Evolutionary conservation across 129 eudicot species (phyloP), one percentile per base, ranked within the genome.

Genomic region (Saussurea involucrata): DNA sequence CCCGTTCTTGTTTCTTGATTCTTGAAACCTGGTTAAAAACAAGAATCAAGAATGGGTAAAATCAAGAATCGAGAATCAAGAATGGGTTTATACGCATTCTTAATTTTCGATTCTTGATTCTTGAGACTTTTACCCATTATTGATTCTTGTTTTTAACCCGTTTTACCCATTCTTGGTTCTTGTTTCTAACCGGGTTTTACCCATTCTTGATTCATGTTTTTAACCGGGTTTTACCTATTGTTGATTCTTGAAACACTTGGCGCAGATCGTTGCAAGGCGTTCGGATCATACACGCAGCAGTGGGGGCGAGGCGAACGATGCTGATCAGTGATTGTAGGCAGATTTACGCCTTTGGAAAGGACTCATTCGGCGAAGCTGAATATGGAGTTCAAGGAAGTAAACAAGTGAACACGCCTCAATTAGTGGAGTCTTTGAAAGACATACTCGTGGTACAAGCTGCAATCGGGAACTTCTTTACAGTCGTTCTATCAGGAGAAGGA

Each of bases 231-330:
- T 46, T 4, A 0, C 20, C 58, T 7, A 15, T 12, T 49, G 21
- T 46, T 46, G 20, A 46, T 49, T 49, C 58, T 49, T 17, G 8
- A 49, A 57, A 49, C 58, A 3, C 6, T 24, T 81, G 70, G 75
- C 85, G 82, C 86, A 93, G 98, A 80, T 89, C 92, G 18, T 78
- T 95, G 78, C 90, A 84, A 78, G 94, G 99, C 27, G 78, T 95
- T 69, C 92, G 97, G 29, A 88, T 95, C 46, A 92, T 95, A 72
- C 97, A 95, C n/a, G n/a, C n/a, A n/a, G n/a, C n/a, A n/a, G n/a
- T n/a, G n/a, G n/a, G n/a, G n/a, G n/a, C n/a, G n/a, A 96, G 96
- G 25, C 80, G 99, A 53, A 89, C 99, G 29, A 92, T 95, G 97
- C 84, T 95, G 37, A 88, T 89, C 18, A 91, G 96, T 24, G 97